Conservation (phyloP, 768 basidiomycete species). For the Russula brevipes region DNA sequence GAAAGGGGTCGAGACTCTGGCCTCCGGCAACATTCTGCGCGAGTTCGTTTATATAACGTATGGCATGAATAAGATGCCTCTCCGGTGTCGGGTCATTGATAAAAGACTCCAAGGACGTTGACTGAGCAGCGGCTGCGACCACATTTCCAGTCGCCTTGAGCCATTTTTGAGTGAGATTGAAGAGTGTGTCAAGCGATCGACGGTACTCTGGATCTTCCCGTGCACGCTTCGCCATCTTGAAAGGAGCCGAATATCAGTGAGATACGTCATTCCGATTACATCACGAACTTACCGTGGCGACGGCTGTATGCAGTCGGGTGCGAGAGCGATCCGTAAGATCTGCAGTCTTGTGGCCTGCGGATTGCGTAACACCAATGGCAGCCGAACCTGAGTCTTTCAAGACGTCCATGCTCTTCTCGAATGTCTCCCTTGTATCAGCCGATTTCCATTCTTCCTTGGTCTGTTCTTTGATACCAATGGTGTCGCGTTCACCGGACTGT, state of each 20-base stretch:
- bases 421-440: conserved; percentile 47
- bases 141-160: conserved; percentile 47
- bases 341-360: conserved; percentile 43
- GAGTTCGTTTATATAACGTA: conserved; percentile 38
- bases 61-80: conserved; percentile 52
- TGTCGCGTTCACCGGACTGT: conserved; percentile 54
- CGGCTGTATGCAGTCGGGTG: conserved; percentile 45
- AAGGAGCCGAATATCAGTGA: not conserved
- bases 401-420: conserved; percentile 64
- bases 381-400: conserved; percentile 52
- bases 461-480: conserved; percentile 49
- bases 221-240: conserved; percentile 59
- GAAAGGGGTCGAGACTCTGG: conserved; percentile 48
- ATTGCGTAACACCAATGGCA: conserved; percentile 37
- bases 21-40: conserved; percentile 50
- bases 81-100: conserved; percentile 59
- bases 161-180: conserved; percentile 54
- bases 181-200: conserved; percentile 51
- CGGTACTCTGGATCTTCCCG: conserved; percentile 57
- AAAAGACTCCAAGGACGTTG: conserved; percentile 48
- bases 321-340: conserved; percentile 39
- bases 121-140: conserved; percentile 40
- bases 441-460: conserved; percentile 41
- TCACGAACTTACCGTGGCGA: conserved; percentile 41
- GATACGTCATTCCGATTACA: not conserved